A percentile compares a stretch with the other conserved stretches of the same genome.
Evolutionary conservation across 1,284 basidiomycete species (phyloP).

Genomic region (Abortiporus biennis): DNA sequence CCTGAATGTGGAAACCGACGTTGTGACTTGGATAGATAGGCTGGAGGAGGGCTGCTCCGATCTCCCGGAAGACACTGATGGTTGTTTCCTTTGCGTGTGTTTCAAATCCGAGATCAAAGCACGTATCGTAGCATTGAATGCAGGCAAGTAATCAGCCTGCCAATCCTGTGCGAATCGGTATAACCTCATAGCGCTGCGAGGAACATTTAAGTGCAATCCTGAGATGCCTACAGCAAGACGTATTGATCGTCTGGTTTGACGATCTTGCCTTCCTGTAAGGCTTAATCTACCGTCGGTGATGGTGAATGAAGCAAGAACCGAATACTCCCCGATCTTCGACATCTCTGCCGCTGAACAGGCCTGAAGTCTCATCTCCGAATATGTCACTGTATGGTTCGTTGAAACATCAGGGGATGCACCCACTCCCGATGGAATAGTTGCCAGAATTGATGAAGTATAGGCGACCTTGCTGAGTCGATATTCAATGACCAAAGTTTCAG

Average conservation of each 20-base stretch:
- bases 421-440: conserved; percentile 26
- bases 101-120: conserved; percentile 60
- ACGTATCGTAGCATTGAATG: conserved; percentile 58
- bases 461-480: conserved; percentile 37
- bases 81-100: conserved; percentile 16
- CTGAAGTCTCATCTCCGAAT: conserved; percentile 45
- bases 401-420: conserved; percentile 28
- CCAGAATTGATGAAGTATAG: conserved; percentile 31
- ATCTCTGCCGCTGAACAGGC: conserved; percentile 44
- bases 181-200: conserved; percentile 72
- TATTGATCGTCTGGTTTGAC: conserved; percentile 32
- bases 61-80: conserved; percentile 19
- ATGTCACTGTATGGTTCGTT: conserved; percentile 40
- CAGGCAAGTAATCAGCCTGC: conserved; percentile 71
- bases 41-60: conserved; percentile 22
- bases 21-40: conserved; percentile 42
- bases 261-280: conserved; percentile 39
- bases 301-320: conserved; percentile 53
- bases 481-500: conserved; percentile 41
- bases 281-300: conserved; percentile 41
- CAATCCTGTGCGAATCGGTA: conserved; percentile 77
- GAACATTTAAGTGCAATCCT: conserved; percentile 54
- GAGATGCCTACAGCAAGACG: conserved; percentile 28
- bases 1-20: conserved; percentile 39
- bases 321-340: conserved; percentile 35